Base-by-base conservation (phyloP, 208 protist species). In the Trichomonas vaginalis region DNA sequence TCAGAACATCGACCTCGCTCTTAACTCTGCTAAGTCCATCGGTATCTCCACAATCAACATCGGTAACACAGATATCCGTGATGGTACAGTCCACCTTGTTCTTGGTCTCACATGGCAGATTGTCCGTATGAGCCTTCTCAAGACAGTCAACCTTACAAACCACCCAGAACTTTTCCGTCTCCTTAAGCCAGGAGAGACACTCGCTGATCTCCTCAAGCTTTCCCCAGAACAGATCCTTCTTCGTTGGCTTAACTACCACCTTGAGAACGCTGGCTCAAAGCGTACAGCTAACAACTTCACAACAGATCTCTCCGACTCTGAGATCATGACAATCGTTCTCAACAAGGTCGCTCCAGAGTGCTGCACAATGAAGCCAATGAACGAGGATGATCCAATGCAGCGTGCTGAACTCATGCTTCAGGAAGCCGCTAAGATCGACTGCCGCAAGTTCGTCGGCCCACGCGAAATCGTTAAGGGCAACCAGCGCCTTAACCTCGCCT, bases 241-340 rank as follows among this genome's bases (percentile, higher is more conserved):
- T 70, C 96, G 97, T 82, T 97, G 97, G 97, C 96, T 97, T 0
- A 97, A 97, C 95, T 97, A 98, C 48, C 97, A 97, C 40, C 61
- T 97, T 32, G 97, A 97, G 32, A 96, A 95, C 17, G 97, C 96
- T 47, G 96, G 96, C 12, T 61, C 79, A 42, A n/a, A 40, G 17
- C 51, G 86, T 46, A n/a, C 48, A 35, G 96, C 97, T 12, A 96
- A 47, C 39, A 97, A 97, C 96, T 97, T 97, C 95, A 95, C 70
- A 40, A 70, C 37, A 15, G 97, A 97, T 95, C 92, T 97, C 61
- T 96, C 96, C 23, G 97, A 96, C 90, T 95, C 95, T 14, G 70
- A 96, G 42, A 96, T 95, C 46, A 97, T 97, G 49, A 97, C 96
- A 35, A 92, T 96, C n/a, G 61, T 97, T 27, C 82, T 97, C 12